Conservation (phyloP, 495 filamentous ascomycete species). For the Stereocaulon alpinum region DNA sequence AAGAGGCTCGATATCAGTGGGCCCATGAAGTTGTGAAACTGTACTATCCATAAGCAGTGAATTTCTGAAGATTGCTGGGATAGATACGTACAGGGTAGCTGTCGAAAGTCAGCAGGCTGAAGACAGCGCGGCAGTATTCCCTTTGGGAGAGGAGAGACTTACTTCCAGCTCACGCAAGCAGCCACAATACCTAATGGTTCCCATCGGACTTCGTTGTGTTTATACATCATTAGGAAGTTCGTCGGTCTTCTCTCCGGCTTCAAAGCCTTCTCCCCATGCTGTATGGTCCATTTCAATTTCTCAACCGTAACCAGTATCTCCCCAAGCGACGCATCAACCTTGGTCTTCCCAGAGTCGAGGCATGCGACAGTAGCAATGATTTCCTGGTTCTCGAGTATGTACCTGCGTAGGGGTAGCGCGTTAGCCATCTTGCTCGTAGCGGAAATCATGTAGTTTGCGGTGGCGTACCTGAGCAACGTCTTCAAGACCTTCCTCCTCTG, state of each 20-base stretch:
- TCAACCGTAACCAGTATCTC: slow-evolving; percentile 90
- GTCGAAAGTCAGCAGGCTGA: slow-evolving; percentile 6
- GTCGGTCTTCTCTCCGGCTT: slow-evolving; percentile 59
- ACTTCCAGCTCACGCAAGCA: slow-evolving; percentile 96
- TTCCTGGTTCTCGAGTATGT: slow-evolving; percentile 82
- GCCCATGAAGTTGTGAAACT: slow-evolving; percentile 89
- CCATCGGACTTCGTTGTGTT: slow-evolving; percentile 81
- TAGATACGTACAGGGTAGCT: slow-evolving; percentile 39
- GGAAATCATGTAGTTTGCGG: background rate
- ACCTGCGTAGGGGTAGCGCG: slow-evolving; percentile 33
- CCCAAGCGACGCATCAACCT: slow-evolving; percentile 83
- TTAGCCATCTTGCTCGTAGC: background rate
- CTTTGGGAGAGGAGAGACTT: slow-evolving; percentile 23
- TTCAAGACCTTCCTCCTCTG: slow-evolving; percentile 71
- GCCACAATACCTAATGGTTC: slow-evolving; percentile 90
- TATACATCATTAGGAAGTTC: slow-evolving; percentile 91
- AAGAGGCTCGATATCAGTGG: slow-evolving; percentile 87
- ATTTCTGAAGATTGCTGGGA: no score
- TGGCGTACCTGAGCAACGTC: slow-evolving; percentile 61
- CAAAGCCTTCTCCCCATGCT: slow-evolving; percentile 80
- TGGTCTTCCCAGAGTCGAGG: slow-evolving; percentile 94
- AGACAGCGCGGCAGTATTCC: no score
- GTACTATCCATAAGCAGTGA: no score
- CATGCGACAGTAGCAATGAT: slow-evolving; percentile 77
- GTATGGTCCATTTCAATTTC: slow-evolving; percentile 89